Conservation (phyloP, 805 yeast genomes). For the Saccharomycopsis fermentans region DNA sequence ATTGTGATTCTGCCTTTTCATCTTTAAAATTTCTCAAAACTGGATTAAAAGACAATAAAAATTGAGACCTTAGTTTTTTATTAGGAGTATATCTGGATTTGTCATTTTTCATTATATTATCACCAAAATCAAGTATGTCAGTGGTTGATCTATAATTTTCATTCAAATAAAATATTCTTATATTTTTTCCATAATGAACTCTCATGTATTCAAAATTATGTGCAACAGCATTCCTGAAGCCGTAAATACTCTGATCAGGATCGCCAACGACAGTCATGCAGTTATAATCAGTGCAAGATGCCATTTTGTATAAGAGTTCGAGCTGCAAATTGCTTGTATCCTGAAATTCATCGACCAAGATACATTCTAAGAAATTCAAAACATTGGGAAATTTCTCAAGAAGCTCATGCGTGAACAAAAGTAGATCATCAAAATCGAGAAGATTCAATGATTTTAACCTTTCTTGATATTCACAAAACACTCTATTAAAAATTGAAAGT, state of each 20-base stretch:
- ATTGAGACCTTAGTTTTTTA: slow-evolving; percentile 40
- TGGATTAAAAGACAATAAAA: slow-evolving; percentile 34
- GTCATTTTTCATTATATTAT: slow-evolving; percentile 48
- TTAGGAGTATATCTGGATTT: slow-evolving; percentile 27
- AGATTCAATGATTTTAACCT: slow-evolving; percentile 30
- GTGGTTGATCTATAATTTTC: slow-evolving; percentile 78
- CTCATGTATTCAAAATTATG: slow-evolving; percentile 54
- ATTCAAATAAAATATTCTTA: slow-evolving; percentile 36
- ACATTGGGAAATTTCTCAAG: slow-evolving; percentile 35
- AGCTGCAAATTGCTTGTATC: slow-evolving; percentile 79
- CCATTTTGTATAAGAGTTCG: slow-evolving; percentile 47
- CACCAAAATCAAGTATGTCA: slow-evolving; percentile 55
- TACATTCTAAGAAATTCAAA: slow-evolving; percentile 47
- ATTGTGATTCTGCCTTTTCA: slow-evolving; percentile 45
- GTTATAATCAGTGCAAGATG: slow-evolving; percentile 33
- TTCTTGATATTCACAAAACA: slow-evolving; percentile 47
- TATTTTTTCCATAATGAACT: slow-evolving; percentile 17
- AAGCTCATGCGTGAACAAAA: slow-evolving; percentile 44
- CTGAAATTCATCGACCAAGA: slow-evolving; percentile 89
- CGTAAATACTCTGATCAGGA: slow-evolving; percentile 92
- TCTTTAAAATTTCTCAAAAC: slow-evolving; percentile 33
- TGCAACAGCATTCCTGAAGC: slow-evolving; percentile 71
- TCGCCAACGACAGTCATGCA: slow-evolving; percentile 89
- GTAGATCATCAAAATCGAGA: slow-evolving; percentile 78
- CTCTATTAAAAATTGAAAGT: slow-evolving; percentile 13